These are phyloP conservation scores for Candida odintsovae DNA, from an alignment of 805 yeast species.

Conservation along the genomic window DNA sequence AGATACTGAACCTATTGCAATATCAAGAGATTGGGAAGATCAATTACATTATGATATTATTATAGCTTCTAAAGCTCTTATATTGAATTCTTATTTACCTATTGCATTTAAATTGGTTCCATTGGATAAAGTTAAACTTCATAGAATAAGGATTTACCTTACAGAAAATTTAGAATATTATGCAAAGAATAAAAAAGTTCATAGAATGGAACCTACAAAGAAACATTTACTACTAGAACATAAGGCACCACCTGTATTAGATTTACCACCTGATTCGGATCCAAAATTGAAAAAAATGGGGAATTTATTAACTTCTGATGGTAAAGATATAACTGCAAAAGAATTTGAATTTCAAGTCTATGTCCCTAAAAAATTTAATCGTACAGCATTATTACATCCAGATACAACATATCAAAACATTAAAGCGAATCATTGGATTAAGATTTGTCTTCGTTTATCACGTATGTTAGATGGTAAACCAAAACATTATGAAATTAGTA, in stretches of 20 bases:
- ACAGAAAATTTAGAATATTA: constrained; percentile 91
- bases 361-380: constrained; percentile 65
- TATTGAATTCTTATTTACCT: constrained; percentile 79
- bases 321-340: constrained; percentile 58
- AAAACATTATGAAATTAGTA: constrained; percentile 89
- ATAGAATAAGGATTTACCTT: constrained; percentile 76
- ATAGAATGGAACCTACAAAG: constrained; percentile 84
- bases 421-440: constrained; percentile 93
- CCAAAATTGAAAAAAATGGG: constrained; percentile 36
- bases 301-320: constrained; percentile 29
- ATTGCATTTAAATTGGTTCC: constrained; percentile 81
- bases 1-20: constrained; percentile 89
- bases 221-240: constrained; percentile 80
- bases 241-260: constrained; percentile 46
- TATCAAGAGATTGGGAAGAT: constrained; percentile 90
- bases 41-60: constrained; percentile 85
- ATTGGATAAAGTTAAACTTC: constrained; percentile 76
- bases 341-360: constrained; percentile 85
- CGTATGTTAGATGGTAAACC: constrained; percentile 60
- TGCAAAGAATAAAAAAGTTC: constrained; percentile 81
- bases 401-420: constrained; percentile 77
- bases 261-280: constrained; percentile 27
- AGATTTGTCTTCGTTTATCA: constrained; percentile 77
- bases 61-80: constrained; percentile 82
- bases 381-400: constrained; percentile 63